Evolutionary conservation across 495 filamentous ascomycete species (phyloP), one percentile per base, ranked within the genome.

Genomic region (Baudoinia panamericana): DNA sequence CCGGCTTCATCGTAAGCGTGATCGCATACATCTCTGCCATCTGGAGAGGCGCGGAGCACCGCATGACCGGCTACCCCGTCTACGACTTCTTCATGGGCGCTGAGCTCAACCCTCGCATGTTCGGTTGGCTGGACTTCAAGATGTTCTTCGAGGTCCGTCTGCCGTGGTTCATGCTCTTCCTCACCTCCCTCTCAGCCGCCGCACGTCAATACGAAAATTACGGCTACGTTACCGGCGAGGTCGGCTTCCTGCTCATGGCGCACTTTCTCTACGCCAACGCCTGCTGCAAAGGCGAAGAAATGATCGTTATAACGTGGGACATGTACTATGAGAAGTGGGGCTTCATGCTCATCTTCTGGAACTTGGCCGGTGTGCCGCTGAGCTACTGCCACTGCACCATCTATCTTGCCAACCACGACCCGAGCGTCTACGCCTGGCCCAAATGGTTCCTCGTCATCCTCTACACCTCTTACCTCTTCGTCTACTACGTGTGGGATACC

Each of bases 281-380:
- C 30, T 94, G 86, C 66, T 76, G 80, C 50, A 97, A 97, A 65
- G 90, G 83, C 35, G 90, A 97, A 66, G 85, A 97, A 66, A 73
- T 84, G 54, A 94, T 97, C 63, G 69, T 84, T 34, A 82, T 82
- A 8, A 93, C 88, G 15, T 97, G 88, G 80, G 90, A 97, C 60
- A 95, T 97, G 84, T 94, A 93, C 70, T 87, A 88, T 57, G 90
- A 97, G 69, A 97, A 97, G 69, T 94, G 86, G 84, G 90, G 90
- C 52, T 97, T 96, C 67, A 94, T 97, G 88, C 72, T 97, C 39
- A 94, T 94, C 62, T 97, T 97, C 74, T 97, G 90, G 90, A 97
- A 97, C 64, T 67, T 97, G 57, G 85, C 86, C 40, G 90, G 90
- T 48, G 90, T 97, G 13, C 90, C 90, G 11, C 68, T 96, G 30